Evolutionary conservation across 257 asterid species (phyloP).

Genomic region (Capsicum chinense): DNA sequence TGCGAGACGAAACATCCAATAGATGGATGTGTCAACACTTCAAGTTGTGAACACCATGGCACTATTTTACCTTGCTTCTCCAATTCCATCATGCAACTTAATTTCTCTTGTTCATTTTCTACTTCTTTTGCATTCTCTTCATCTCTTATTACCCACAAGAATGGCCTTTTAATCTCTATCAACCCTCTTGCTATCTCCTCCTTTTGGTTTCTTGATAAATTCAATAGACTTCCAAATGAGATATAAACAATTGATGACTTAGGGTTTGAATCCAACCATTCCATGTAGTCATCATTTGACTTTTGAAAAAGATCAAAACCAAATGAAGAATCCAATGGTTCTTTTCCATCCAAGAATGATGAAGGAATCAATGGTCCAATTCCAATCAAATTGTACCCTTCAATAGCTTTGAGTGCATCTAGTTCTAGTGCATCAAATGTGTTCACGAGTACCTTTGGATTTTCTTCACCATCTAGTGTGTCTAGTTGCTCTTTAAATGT

Average conservation of each 20-base stretch:
- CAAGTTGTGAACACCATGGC: constrained; percentile 50
- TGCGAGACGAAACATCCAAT: constrained; percentile 46
- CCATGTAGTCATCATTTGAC: constrained; percentile 24
- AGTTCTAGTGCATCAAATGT: constrained; percentile 41
- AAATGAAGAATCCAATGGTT: constrained; percentile 28
- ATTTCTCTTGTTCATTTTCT: constrained; percentile 15
- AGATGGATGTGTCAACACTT: constrained; percentile 41
- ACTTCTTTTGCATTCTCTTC: constrained; percentile 1
- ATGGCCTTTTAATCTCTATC: constrained; percentile 32
- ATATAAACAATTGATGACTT: constrained; percentile 39
- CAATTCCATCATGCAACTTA: constrained; percentile 36
- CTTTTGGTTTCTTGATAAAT: constrained; percentile 32
- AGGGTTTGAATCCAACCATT: constrained; percentile 41
- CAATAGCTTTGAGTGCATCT: constrained; percentile 34
- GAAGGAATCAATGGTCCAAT: constrained; percentile 51
- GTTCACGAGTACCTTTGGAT: constrained; percentile 35
- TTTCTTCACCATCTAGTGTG: constrained; percentile 32
- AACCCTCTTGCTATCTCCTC: constrained; percentile 40
- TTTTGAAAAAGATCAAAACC: constrained; percentile 33
- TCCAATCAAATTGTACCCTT: constrained; percentile 36
- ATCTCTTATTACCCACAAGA: constrained; percentile 47
- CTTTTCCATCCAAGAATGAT: constrained; percentile 30
- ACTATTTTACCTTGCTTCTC: constrained; percentile 41
- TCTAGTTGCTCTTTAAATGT: constrained; percentile 41
- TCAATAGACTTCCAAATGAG: constrained; percentile 43